These are phyloP conservation scores for Syzygium aromaticum DNA, from an alignment of 345 rosid species.

Conservation along the genomic window DNA sequence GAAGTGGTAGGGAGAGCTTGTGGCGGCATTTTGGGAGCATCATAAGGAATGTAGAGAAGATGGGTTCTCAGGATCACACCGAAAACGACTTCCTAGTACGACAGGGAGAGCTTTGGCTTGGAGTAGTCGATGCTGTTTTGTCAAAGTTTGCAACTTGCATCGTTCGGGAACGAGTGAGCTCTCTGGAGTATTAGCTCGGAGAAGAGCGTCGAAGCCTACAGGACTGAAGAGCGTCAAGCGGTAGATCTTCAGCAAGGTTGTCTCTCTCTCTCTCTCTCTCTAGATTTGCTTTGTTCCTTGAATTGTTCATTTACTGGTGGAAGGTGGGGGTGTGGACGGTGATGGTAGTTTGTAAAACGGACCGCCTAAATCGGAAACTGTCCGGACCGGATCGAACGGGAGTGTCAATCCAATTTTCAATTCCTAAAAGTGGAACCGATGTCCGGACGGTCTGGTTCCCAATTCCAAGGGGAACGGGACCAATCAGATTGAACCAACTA, in stretches of 20 bases:
- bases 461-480: too few relatives aligned
- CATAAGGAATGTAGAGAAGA: background rate
- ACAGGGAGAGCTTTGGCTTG: background rate
- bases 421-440: too few relatives aligned
- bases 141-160: background rate
- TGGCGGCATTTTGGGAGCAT: background rate
- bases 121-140: background rate
- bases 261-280: background rate
- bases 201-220: background rate
- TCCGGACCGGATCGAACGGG: too few relatives aligned
- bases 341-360: too few relatives aligned
- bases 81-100: background rate
- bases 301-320: background rate
- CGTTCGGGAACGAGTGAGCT: background rate
- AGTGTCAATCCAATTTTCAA: too few relatives aligned
- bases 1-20: constrained; percentile 1
- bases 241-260: background rate
- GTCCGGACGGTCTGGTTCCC: too few relatives aligned
- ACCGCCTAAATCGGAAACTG: too few relatives aligned
- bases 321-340: too few relatives aligned
- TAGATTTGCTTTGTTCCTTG: background rate
- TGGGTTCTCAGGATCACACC: background rate
- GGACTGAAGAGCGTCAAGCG: background rate
- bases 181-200: background rate
- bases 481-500: too few relatives aligned